phyloP scores from a whole-genome alignment of 1,284 basidiomycete species.

The Schizopora paradoxa region DNA sequence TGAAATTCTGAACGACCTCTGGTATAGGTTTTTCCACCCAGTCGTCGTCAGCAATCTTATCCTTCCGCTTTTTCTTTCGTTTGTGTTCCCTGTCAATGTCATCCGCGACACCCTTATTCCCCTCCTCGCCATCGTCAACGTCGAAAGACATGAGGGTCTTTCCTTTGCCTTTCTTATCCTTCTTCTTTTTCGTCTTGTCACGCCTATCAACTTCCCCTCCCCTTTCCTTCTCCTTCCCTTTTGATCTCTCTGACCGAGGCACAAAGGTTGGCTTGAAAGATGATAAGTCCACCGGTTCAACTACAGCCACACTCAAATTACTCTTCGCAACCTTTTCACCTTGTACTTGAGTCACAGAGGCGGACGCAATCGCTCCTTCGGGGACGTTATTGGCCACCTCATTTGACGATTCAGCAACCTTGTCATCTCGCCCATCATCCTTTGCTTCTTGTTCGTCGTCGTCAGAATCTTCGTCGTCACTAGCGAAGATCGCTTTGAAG shows the following conservation, averaged over 20 bases:
- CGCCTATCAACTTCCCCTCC: constrained; percentile 39
- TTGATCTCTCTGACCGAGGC: constrained; percentile 39
- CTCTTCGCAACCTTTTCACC: too few species aligned
- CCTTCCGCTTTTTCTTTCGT: constrained; percentile 31
- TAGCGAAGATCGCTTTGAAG: constrained; percentile 93
- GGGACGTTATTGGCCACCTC: too few species aligned
- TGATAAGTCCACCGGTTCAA: constrained; percentile 50
- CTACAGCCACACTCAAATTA: too few species aligned
- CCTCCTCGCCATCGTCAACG: constrained; percentile 32
- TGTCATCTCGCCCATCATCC: neutral
- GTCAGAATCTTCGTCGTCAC: constrained; percentile 78
- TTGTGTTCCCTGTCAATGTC: constrained; percentile 23
- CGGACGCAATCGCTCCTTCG: too few species aligned
- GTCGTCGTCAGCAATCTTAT: constrained; percentile 30
- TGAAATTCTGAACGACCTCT: constrained; percentile 34
- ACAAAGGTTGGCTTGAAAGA: constrained; percentile 83
- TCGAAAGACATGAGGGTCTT: constrained; percentile 35
- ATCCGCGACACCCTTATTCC: neutral
- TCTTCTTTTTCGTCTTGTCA: constrained; percentile 43
- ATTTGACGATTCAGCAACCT: too few species aligned
- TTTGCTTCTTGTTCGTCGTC: constrained; percentile 39
- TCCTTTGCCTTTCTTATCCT: constrained; percentile 31
- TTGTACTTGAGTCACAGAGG: too few species aligned
- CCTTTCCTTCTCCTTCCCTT: constrained; percentile 33
- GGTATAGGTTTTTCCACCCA: constrained; percentile 59